Evolutionary conservation across 2,329 filamentous ascomycete species (phyloP).

Genomic region (Pseudogymnoascus sp.): DNA sequence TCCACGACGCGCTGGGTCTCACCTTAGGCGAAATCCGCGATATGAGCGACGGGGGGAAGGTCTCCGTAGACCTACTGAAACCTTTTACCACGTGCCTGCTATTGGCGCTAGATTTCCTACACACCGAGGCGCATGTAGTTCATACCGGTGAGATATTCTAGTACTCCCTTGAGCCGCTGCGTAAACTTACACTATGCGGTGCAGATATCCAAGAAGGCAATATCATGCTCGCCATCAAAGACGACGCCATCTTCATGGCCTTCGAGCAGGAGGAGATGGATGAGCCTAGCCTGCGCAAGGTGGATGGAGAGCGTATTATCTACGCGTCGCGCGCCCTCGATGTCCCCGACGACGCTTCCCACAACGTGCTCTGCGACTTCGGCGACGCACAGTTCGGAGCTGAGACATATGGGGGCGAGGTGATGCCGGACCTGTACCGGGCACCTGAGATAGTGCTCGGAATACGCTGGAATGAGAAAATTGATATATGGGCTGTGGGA

Average conservation of each 20-base stretch:
- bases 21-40: constrained; percentile 13
- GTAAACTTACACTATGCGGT: not conserved
- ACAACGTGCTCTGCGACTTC: constrained; percentile 25
- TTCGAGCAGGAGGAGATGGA: constrained; percentile 20
- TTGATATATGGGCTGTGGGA: constrained; percentile 24
- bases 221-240: constrained; percentile 25
- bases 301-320: constrained; percentile 22
- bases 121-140: constrained; percentile 19
- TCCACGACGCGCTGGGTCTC: constrained; percentile 18
- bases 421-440: constrained; percentile 21
- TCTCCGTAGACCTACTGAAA: constrained; percentile 17
- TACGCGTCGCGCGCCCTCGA: constrained; percentile 22
- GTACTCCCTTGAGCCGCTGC: constrained; percentile 2
- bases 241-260: constrained; percentile 22
- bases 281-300: constrained; percentile 24
- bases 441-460: constrained; percentile 21
- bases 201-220: constrained; percentile 29
- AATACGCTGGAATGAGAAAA: constrained; percentile 17
- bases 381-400: constrained; percentile 19
- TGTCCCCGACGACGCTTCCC: constrained; percentile 9
- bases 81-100: constrained; percentile 14
- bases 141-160: constrained; percentile 20
- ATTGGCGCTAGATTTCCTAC: constrained; percentile 21
- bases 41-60: constrained; percentile 9
- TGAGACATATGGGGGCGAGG: constrained; percentile 15